These are phyloP conservation scores for Bathelium albidoporum DNA, from an alignment of 495 filamentous ascomycete species.

Conservation along the genomic window DNA sequence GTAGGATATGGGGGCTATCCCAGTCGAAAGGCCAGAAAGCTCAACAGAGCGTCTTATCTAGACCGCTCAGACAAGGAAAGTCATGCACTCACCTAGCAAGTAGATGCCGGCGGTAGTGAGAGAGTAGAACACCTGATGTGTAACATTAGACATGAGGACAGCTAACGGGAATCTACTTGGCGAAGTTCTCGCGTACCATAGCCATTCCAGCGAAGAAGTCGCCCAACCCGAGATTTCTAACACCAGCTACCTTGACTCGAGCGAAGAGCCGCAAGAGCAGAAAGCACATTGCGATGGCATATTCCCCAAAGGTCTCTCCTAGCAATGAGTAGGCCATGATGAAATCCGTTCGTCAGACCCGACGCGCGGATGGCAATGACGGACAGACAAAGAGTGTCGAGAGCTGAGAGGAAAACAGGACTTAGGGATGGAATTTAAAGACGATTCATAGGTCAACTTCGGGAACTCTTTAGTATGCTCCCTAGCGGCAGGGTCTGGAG, in stretches of 20 bases:
- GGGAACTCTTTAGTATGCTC: neutral
- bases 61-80: neutral
- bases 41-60: too few species aligned
- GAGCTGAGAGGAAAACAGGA: neutral
- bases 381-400: neutral
- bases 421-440: neutral
- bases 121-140: neutral
- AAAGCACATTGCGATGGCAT: conserved; percentile 2
- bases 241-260: neutral
- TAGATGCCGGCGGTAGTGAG: neutral
- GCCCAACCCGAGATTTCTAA: neutral
- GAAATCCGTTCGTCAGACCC: neutral
- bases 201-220: neutral
- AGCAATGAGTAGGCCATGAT: conserved; percentile 1
- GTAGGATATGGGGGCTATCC: too few species aligned
- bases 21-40: too few species aligned
- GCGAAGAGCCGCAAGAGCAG: neutral
- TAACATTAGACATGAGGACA: neutral
- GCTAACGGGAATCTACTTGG: neutral
- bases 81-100: neutral
- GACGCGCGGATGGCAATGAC: neutral
- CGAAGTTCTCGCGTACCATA: neutral
- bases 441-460: neutral
- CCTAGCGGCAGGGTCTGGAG: neutral
- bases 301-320: neutral